Evolutionary conservation across 805 yeast genomes (phyloP).

Genomic region (Teunomyces gatunensis): DNA sequence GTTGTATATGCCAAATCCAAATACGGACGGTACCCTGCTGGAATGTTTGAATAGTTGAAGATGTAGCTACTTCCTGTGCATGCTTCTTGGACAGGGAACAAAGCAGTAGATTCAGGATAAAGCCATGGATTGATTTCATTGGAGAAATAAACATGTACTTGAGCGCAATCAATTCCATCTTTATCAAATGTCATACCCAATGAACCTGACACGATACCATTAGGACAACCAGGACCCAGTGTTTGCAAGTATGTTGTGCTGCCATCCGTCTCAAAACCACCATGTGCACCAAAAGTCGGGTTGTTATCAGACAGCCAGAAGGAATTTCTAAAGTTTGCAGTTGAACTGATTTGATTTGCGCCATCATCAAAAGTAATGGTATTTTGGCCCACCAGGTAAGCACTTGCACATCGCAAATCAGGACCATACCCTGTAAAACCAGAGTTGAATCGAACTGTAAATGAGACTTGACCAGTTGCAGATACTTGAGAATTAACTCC

Average conservation of each 20-base stretch:
- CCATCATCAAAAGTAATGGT: constrained; percentile 19
- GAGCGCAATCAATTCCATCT: too few relatives aligned
- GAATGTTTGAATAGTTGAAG: constrained; percentile 16
- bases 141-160: background rate
- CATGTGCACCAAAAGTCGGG: background rate
- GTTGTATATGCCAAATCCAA: background rate
- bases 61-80: background rate
- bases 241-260: too few relatives aligned
- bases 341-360: constrained; percentile 8
- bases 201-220: too few relatives aligned
- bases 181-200: too few relatives aligned
- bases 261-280: too few relatives aligned
- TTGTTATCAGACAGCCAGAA: too few relatives aligned
- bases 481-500: constrained; percentile 8
- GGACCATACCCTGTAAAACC: constrained; percentile 14
- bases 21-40: constrained; percentile 26
- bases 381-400: constrained; percentile 11
- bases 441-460: constrained; percentile 15
- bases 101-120: too few relatives aligned
- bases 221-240: too few relatives aligned
- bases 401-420: constrained; percentile 8
- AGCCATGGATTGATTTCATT: too few relatives aligned
- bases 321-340: constrained; percentile 9
- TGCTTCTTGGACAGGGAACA: constrained; percentile 1
- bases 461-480: constrained; percentile 16